Base-by-base conservation (phyloP, 768 basidiomycete genomes). In the Gloeopeniophorella convolvens region DNA sequence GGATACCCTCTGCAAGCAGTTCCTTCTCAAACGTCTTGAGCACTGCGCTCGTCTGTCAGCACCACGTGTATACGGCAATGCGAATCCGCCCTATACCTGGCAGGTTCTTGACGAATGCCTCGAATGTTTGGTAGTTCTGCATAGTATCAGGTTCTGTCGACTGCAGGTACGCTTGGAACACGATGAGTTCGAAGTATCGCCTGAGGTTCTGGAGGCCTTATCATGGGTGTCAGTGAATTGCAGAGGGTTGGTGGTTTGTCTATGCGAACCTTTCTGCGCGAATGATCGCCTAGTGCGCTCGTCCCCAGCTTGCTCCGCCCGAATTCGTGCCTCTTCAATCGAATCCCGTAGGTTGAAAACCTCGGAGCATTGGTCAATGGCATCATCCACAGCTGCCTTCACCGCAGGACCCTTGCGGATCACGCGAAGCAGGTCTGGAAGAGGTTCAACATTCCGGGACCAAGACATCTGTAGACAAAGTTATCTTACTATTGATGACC, bases 11-110 rank as follows among this genome's bases (percentile, higher is more conserved):
- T 15, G 75, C 75, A 35, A 82, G 67, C 37, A 99, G 75, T 55
- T 98, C 96, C 52, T 89, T 91, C 69, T 93, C 83, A 52, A 98
- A 94, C 0, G 96, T 99, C 64, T 85, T 86, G 69, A 98, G 92
- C 12, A 98, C 95, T 88, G 51, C 39, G 10, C 30, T 32, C 10
- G 43, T 15, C 5, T 27, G 27, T 55, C 30, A 30, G 37, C 26
- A 28, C 27, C 4, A 35, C 32, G 33, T 6, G 34, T 41, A 9
- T 10, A 12, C 35, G 67, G 90, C 88, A 8, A 91, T 88, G 80
- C 49, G 16, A 42, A 31, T 15, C 8, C 26, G 13, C 16, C 12
- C 50, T 68, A 39, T 63, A 89, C 91, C 92, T 57, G 95, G 96
- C 36, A 89, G 74, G 56, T 79, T 78, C 62, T 84, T 79, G 26